Evolutionary conservation across 306 rosid genomes (phyloP), one percentile per base, ranked within the genome.

Genomic region (Nissolia schottii): DNA sequence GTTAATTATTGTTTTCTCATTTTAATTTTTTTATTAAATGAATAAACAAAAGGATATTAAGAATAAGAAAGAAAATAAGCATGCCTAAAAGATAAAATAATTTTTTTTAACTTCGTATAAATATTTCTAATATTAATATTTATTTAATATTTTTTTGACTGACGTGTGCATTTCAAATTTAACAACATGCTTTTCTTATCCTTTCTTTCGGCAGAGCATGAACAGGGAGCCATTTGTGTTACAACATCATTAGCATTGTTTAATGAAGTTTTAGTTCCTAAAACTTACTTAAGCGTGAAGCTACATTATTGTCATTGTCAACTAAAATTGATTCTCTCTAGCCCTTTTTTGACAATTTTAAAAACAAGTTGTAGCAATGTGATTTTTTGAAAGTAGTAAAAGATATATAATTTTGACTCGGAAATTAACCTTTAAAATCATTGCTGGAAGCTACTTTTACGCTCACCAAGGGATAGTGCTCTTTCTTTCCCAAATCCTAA

Each of bases 211-310:
- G 55, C 45, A 46, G 28, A 46, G 29, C 45, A 46, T 11, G 29
- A 7, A 18, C 12, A 11, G 6, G 22, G 25, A 46, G 5, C 58
- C 45, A 25, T 10, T 67, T 67, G 27, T 43, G 32, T 69, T 31
- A 50, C 25, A 70, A 56, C 49, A 14, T 18, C 24, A 16, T 38
- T 60, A 27, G 43, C 24, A 64, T 49, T 56, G 23, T 45, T 76
- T 32, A 11, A 3, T 67, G 40, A 34, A 48, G 64, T 57, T 41
- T 57, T 34, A 24, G 49, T 58, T 68, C 10, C 7, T 19, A 29
- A 31, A n/a, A 49, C 14, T 34, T 41, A 6, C 77, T 70, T 70
- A 71, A 56, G 67, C 50, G 64, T 57, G 75, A 81, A 81, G 71
- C 64, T 55, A 70, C 53, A 63, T 63, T 14, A 67, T n/a, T n/a